Evolutionary conservation across 169 alveolate genomes (phyloP).

Genomic region (Besnoitia besnoiti): DNA sequence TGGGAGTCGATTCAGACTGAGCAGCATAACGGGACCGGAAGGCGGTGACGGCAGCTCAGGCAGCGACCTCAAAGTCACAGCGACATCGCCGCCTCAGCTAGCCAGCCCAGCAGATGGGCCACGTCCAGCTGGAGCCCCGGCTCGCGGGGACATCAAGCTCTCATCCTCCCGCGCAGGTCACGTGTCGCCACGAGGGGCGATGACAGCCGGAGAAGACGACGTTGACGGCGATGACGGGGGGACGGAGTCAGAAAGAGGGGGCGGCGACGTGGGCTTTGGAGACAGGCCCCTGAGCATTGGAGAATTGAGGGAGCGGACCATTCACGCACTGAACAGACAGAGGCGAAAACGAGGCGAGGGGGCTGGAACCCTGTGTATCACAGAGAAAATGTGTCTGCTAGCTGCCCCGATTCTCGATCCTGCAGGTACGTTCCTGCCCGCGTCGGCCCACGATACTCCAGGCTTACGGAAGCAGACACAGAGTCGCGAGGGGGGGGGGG

Average conservation of each 20-base stretch:
- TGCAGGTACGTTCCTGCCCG: not conserved
- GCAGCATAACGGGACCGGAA: not conserved
- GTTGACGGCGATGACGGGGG: not conserved
- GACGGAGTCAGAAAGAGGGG: not conserved
- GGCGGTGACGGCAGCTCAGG: not conserved
- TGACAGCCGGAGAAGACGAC: not conserved
- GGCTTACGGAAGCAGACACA: no score
- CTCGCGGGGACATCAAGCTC: no score
- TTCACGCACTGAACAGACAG: conserved; percentile 23
- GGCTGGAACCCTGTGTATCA: not conserved
- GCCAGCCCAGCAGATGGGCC: not conserved
- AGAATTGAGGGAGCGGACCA: not conserved
- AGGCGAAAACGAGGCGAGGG: conserved; percentile 14
- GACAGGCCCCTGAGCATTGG: conserved; percentile 28
- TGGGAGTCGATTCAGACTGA: not conserved
- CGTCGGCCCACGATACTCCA: no score
- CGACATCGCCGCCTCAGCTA: not conserved
- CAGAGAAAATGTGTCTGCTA: conserved; percentile 13
- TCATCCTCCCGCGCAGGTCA: not conserved
- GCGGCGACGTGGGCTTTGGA: not conserved
- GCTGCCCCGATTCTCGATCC: not conserved
- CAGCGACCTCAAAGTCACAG: not conserved
- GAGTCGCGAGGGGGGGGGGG: no score
- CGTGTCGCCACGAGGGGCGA: not conserved
- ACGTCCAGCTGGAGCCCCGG: not conserved